phyloP scores from a whole-genome alignment of 352 stramenopile species.

The Globisporangium viniferum region DNA sequence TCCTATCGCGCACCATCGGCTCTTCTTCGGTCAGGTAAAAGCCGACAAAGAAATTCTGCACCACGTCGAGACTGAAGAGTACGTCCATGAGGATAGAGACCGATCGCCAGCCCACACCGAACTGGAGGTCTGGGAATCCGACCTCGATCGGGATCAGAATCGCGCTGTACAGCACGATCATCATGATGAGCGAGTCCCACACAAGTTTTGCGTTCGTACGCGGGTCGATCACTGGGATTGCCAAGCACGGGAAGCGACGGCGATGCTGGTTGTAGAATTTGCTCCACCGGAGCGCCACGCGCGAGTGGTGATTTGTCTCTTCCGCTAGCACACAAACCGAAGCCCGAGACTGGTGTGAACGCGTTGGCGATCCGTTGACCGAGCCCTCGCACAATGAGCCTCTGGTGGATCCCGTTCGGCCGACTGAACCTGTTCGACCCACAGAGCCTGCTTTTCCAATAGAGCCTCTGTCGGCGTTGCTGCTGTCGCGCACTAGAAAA shows the following conservation, averaged over 20 bases:
- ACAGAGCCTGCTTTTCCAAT: not conserved
- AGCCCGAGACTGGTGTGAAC: conserved; percentile 16
- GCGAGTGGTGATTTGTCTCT: conserved; percentile 24
- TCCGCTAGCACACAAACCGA: conserved; percentile 30
- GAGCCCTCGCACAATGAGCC: conserved; percentile 4
- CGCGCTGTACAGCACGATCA: conserved; percentile 69
- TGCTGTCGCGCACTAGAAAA: not conserved
- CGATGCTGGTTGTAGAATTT: conserved; percentile 42
- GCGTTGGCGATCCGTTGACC: conserved; percentile 1
- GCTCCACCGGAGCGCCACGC: conserved; percentile 30
- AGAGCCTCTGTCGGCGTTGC: not conserved
- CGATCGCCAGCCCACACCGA: conserved; percentile 22
- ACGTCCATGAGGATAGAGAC: conserved; percentile 39
- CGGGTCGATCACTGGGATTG: conserved; percentile 49
- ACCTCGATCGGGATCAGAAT: conserved; percentile 71
- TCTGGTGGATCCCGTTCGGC: not conserved
- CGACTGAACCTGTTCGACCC: conserved; percentile 2
- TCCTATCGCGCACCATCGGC: conserved; percentile 42
- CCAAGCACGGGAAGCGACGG: conserved; percentile 26
- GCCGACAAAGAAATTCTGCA: conserved; percentile 72
- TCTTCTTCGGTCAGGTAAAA: conserved; percentile 68
- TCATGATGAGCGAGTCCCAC: conserved; percentile 73
- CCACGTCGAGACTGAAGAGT: conserved; percentile 60
- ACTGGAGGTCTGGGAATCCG: conserved; percentile 58
- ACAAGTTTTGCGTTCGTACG: conserved; percentile 49